Evolutionary conservation across 1,284 basidiomycete genomes (phyloP).

Genomic region (Sanghuangporus weigelae): DNA sequence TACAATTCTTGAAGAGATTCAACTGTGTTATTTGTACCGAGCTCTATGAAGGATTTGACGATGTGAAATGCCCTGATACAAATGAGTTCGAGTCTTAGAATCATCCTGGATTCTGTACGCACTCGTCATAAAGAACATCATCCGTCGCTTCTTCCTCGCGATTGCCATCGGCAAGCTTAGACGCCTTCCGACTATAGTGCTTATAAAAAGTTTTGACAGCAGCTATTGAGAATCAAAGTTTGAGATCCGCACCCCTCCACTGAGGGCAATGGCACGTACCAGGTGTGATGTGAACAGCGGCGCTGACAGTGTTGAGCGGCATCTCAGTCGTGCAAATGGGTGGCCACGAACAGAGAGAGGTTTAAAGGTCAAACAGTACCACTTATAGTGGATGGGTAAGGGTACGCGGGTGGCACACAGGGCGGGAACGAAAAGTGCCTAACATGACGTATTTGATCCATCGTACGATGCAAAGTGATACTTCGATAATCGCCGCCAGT

Average conservation of each 20-base stretch:
- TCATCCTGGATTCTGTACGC: conserved; percentile 21
- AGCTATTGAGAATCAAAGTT: conserved; percentile 22
- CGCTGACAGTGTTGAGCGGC: conserved; percentile 48
- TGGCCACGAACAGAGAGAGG: neutral
- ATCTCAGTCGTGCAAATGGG: conserved; percentile 26
- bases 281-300: conserved; percentile 49
- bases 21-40: conserved; percentile 54
- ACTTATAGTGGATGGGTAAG: neutral
- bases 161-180: conserved; percentile 34
- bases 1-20: conserved; percentile 59
- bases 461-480: neutral
- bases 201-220: conserved; percentile 56
- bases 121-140: conserved; percentile 62
- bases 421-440: neutral
- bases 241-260: conserved; percentile 17
- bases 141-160: conserved; percentile 41
- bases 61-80: conserved; percentile 52
- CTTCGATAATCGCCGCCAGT: neutral
- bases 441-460: neutral
- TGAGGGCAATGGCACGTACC: conserved; percentile 26
- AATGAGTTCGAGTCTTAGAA: neutral
- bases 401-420: neutral
- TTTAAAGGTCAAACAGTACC: neutral
- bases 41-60: conserved; percentile 59
- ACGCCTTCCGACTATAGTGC: conserved; percentile 47